Base-by-base conservation (phyloP, 768 basidiomycete species). In the Boletus patriciae region DNA sequence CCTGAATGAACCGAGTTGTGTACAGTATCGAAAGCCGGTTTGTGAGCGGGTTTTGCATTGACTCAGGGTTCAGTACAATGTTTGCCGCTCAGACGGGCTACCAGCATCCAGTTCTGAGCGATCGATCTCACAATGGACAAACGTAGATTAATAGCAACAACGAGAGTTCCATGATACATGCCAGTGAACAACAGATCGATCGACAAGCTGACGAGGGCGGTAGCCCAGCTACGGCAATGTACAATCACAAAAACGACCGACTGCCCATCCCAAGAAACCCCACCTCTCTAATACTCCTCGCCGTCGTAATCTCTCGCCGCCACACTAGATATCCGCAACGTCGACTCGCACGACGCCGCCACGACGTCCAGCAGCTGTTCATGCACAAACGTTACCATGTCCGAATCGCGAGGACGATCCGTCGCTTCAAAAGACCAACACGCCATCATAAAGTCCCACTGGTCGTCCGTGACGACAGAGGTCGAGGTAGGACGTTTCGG, bases 331-430 rank as follows among this genome's bases (percentile, higher is more conserved):
- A n/a, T 44, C 33, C 6, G 25, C 40, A 31, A 33, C 3, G 21
- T 27, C 23, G 46, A 49, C 40, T 54, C 43, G 34, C n/a, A 18
- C 12, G 55, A 55, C 1, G 4, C 38, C 3, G 37, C 42, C 12
- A 61, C 52, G 0, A 12, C 56, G 23, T 56, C 31, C 12, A 64
- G 29, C 4, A 68, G 21, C n/a, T 66, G 58, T 12, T 60, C 55
- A 6, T 54, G 55, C 19, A 61, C 61, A 19, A 70, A 70, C 4
- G n/a, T 11, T 3, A 61, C 52, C 37, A 76, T 67, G 29, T 73
- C 70, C 21, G 43, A 47, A 33, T 63, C 62, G 21, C 62, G 62
- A 9, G 78, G 78, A 40, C 80, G 66, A 52, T 50, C 64, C 60
- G 19, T 8, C 63, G 54, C 38, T 15, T 68, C 69, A 36, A 68